Percentiles rank a stretch among this genome's conserved stretches.
phyloP scores from a whole-genome alignment of 2,329 filamentous ascomycete species.

The Fusarium lyarnte region DNA sequence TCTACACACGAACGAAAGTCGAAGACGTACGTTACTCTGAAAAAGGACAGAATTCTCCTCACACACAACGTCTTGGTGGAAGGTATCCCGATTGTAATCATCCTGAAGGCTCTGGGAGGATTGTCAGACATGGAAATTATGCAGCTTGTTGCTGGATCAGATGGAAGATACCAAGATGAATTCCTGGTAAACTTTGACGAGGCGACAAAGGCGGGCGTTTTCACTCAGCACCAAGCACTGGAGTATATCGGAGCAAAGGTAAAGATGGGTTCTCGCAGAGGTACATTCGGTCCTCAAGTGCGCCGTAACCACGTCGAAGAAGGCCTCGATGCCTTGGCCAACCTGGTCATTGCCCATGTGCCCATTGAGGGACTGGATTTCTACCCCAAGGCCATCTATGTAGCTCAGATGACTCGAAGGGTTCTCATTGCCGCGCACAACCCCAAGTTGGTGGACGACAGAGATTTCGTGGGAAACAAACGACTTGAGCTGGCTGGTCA shows the following conservation, averaged over 20 bases:
- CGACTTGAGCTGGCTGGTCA: slow-evolving; percentile 94
- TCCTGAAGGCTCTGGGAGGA: slow-evolving; percentile 92
- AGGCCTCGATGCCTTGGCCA: slow-evolving; percentile 90
- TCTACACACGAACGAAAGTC: slow-evolving; percentile 98
- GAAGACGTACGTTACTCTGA: slow-evolving; percentile 94
- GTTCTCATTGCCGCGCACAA: slow-evolving; percentile 95
- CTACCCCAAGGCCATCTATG: slow-evolving; percentile 94
- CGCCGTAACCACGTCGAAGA: slow-evolving; percentile 88
- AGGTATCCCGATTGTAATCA: slow-evolving; percentile 92
- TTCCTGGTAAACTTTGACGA: slow-evolving; percentile 97
- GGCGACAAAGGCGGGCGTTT: slow-evolving; percentile 82
- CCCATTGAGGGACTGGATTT: slow-evolving; percentile 92
- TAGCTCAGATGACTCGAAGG: slow-evolving; percentile 96
- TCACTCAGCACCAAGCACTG: slow-evolving; percentile 93
- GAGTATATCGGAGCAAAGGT: slow-evolving; percentile 90
- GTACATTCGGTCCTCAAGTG: slow-evolving; percentile 62
- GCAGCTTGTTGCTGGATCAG: slow-evolving; percentile 86
- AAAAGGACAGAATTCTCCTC: slow-evolving; percentile 90
- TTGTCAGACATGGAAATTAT: slow-evolving; percentile 96
- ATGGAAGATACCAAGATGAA: slow-evolving; percentile 90
- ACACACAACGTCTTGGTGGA: slow-evolving; percentile 94
- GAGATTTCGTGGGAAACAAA: slow-evolving; percentile 99
- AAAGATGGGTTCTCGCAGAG: slow-evolving; percentile 81
- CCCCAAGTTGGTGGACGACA: slow-evolving; percentile 88
- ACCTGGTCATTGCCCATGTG: slow-evolving; percentile 94